Base-by-base conservation (phyloP, 192 early-diverging fungal species). In the Podila verticillata region DNA sequence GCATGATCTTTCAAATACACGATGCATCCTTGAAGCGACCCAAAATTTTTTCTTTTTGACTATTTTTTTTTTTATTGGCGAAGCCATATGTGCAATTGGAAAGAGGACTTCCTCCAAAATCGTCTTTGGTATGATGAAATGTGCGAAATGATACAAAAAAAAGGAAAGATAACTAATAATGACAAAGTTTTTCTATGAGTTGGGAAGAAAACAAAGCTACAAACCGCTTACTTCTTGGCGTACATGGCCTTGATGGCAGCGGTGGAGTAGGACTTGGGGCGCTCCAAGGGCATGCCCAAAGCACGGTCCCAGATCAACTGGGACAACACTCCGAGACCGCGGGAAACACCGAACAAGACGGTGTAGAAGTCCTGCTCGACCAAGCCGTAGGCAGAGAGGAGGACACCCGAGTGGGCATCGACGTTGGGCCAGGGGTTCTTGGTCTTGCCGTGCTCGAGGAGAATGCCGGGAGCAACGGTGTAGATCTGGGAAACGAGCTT, bases 341-440 rank as follows among this genome's bases (percentile, higher is more conserved):
- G 96, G 72, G 98, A 99, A 54, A 99, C 98, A 89, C 97, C 98
- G 73, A 99, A 99, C 47, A 99, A 86, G 57, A 99, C 98, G 47
- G 98, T 99, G 95, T 99, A 99, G 88, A 94, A 99, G 88, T 99
- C 95, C 89, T 98, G 94, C 84, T 98, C 95, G 57, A 92, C 91
- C 73, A 97, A 89, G 66, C 95, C 94, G 84, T 91, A 97, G 92
- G 96, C 93, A 83, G 93, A 92, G 70, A 99, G 89, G 31, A 99
- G 91, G 71, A 95, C 93, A 80, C 95, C 96, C 73, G 92, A 94
- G 93, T 99, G 96, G 58, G 95, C 96, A 80, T 97, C 96, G 31
- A 97, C 96, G 84, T 97, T 96, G 86, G 98, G 98, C 95, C 95
- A 99, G 71, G 98, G 98, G 93, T 99, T 99, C 94, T 97, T 98